These are phyloP conservation scores for Moelleriella libera DNA, from an alignment of 2,329 filamentous ascomycete species.

Conservation along the genomic window DNA sequence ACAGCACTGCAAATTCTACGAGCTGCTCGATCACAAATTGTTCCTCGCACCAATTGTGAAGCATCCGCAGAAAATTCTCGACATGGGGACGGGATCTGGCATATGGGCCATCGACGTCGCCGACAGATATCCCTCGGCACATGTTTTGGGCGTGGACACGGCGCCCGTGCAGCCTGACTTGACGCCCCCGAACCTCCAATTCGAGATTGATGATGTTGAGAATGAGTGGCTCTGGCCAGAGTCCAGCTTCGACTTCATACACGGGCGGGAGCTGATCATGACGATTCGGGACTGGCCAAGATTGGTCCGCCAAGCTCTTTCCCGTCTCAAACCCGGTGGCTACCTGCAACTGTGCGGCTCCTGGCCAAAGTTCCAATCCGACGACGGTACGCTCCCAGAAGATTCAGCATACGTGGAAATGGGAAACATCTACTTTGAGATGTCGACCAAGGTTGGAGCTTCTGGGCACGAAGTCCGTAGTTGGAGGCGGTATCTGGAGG, in stretches of 20 bases:
- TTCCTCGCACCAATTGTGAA: conserved; percentile 20
- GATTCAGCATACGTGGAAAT: conserved; percentile 2
- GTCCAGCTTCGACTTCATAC: conserved; percentile 19
- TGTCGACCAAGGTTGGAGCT: conserved; percentile 12
- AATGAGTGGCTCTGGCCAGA: conserved; percentile 21
- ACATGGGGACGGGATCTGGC: conserved; percentile 5
- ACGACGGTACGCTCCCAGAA: conserved; percentile 16
- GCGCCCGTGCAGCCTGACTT: conserved; percentile 14
- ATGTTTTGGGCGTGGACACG: conserved; percentile 12
- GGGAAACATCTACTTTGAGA: neutral
- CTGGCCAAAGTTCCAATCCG: conserved; percentile 8
- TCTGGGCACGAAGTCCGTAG: conserved; percentile 12
- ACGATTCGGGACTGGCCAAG: conserved; percentile 16
- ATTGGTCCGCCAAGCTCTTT: conserved; percentile 9
- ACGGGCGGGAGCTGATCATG: conserved; percentile 14
- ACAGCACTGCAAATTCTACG: conserved; percentile 11
- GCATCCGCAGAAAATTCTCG: conserved; percentile 7
- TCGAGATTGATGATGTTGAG: conserved; percentile 23
- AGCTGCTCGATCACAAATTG: conserved; percentile 12
- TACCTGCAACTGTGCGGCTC: conserved; percentile 3
- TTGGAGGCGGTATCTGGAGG: conserved; percentile 21
- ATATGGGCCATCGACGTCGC: conserved; percentile 22
- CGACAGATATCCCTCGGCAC: conserved; percentile 16
- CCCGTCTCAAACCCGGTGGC: conserved; percentile 16
- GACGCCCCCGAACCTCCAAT: conserved; percentile 21